Conservation (phyloP, 1,284 basidiomycete genomes). For the Pseudozyma sp. region DNA sequence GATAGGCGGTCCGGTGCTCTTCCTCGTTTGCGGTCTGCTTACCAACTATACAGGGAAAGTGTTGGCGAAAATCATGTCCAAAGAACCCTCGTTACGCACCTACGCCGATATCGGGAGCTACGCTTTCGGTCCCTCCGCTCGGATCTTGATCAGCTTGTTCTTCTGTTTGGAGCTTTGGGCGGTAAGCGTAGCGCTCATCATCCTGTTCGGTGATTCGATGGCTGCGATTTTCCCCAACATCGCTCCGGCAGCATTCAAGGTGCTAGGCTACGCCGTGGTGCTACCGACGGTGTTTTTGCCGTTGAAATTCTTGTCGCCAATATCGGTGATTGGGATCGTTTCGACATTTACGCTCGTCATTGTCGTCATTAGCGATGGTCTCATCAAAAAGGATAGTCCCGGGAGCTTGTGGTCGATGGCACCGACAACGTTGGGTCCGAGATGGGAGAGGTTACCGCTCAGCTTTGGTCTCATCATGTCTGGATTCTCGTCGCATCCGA, state of each 20-base stretch:
- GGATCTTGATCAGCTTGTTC: slow-evolving; percentile 60
- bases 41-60: slow-evolving; percentile 68
- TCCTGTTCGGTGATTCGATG: slow-evolving; percentile 64
- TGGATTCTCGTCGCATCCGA: slow-evolving; percentile 95
- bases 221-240: slow-evolving; percentile 48
- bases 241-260: slow-evolving; percentile 55
- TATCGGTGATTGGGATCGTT: slow-evolving; percentile 70
- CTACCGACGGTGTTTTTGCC: slow-evolving; percentile 65
- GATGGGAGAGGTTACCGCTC: slow-evolving; percentile 72
- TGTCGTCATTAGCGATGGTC: slow-evolving; percentile 86
- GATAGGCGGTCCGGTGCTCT: slow-evolving; percentile 57
- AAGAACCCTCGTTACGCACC: slow-evolving; percentile 60
- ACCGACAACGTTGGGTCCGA: slow-evolving; percentile 77
- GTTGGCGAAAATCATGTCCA: slow-evolving; percentile 63
- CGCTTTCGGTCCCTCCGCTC: slow-evolving; percentile 62
- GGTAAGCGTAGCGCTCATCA: slow-evolving; percentile 63
- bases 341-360: slow-evolving; percentile 75
- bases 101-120: slow-evolving; percentile 67
- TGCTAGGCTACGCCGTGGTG: slow-evolving; percentile 54
- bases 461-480: slow-evolving; percentile 93
- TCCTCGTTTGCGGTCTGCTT: slow-evolving; percentile 60
- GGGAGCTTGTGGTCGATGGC: slow-evolving; percentile 84
- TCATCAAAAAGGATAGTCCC: slow-evolving; percentile 80
- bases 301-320: slow-evolving; percentile 58
- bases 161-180: slow-evolving; percentile 68